Evolutionary conservation across 306 rosid species (phyloP), one percentile per base, ranked within the genome.

Genomic region (Corylus heterophylla): DNA sequence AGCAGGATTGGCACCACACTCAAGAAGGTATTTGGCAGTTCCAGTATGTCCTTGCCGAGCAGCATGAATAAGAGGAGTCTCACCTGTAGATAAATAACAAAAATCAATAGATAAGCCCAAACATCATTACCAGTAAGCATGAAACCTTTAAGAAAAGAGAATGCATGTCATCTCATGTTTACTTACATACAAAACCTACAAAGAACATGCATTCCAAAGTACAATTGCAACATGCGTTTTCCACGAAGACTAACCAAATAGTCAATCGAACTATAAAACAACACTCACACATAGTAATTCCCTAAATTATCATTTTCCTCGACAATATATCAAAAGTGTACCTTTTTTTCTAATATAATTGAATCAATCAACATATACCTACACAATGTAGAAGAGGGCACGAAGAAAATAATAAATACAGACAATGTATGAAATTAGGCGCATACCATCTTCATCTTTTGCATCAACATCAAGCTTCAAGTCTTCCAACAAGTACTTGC

Each of bases 61-160:
- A 84, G 97, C 96, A 83, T 95, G 99, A 88, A 93, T 83, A 47
- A 95, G 94, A 50, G 99, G 90, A 62, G 99, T 93, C 75, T 95
- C 97, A 2, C 98, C 92, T 88, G 82, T 44, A 74, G 7, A 56
- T 20, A 10, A 50, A 31, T 55, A 31, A 22, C 22, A 13, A 68
- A 68, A 52, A 55, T 44, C 63, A 71, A 35, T n/a, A 7, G 18
- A 73, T n/a, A 17, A 76, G 50, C 69, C 61, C 14, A 27, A 58
- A 29, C 44, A 63, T 29, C 31, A 56, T n/a, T 17, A 42, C 58
- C 17, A 39, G 11, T 48, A 51, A 58, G 16, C 54, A 45, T 12
- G 13, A 73, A 62, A 78, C 12, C 51, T 25, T 50, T 18, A 56
- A 17, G 48, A 27, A 70, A 25, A 12, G 27, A 47, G 3, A 74